These are phyloP conservation scores for Schizopora paradoxa DNA, from an alignment of 1,284 basidiomycete genomes.

Conservation along the genomic window DNA sequence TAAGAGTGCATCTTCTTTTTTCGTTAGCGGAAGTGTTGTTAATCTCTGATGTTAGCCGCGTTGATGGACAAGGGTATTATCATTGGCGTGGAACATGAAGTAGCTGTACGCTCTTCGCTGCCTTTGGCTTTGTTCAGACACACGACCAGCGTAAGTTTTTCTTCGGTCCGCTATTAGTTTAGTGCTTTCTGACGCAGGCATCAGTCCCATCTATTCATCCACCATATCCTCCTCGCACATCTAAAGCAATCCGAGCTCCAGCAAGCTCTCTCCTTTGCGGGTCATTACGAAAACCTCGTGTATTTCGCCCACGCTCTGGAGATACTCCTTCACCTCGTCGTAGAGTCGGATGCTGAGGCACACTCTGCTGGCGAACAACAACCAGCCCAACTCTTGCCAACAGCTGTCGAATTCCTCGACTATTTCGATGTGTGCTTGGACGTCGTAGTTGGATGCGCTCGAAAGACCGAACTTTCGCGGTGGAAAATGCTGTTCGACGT, in stretches of 20 bases:
- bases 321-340: slow-evolving; percentile 87
- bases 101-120: slow-evolving; percentile 69
- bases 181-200: slow-evolving; percentile 1
- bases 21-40: background rate
- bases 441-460: slow-evolving; percentile 92
- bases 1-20: slow-evolving; percentile 38
- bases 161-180: background rate
- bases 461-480: slow-evolving; percentile 92
- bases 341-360: slow-evolving; percentile 75
- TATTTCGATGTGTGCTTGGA: slow-evolving; percentile 88
- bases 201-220: slow-evolving; percentile 91
- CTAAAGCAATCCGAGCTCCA: slow-evolving; percentile 65
- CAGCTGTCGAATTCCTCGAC: slow-evolving; percentile 87
- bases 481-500: slow-evolving; percentile 89
- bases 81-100: slow-evolving; percentile 91
- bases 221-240: slow-evolving; percentile 86
- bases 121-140: slow-evolving; percentile 92
- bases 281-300: slow-evolving; percentile 82
- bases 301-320: slow-evolving; percentile 95
- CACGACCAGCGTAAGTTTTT: slow-evolving; percentile 73
- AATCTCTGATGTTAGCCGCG: slow-evolving; percentile 12
- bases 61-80: slow-evolving; percentile 99
- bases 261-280: slow-evolving; percentile 83
- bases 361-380: slow-evolving; percentile 18
- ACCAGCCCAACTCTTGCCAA: slow-evolving; percentile 50